Conservation (phyloP, 1,284 basidiomycete genomes). For the Ceratobasidium sp. region DNA sequence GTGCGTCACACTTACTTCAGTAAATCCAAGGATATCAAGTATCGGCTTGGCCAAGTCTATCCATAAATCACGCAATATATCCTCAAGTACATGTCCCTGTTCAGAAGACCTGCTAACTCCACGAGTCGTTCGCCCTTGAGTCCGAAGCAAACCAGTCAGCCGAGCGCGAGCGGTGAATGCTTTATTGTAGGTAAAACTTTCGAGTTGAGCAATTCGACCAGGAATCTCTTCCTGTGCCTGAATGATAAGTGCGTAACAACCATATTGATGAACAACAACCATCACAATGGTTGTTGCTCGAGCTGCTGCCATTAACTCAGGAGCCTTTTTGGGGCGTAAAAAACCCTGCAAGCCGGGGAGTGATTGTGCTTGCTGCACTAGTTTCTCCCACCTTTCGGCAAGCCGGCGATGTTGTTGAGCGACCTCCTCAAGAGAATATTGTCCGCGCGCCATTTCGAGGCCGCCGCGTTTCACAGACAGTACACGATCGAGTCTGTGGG, state of each 20-base stretch:
- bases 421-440: background rate
- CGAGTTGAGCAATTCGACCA: too few species aligned
- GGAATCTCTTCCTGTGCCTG: too few species aligned
- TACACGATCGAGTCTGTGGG: background rate
- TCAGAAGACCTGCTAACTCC: too few species aligned
- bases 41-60: background rate
- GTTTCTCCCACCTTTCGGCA: background rate
- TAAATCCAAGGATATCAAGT: slow-evolving; percentile 46
- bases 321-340: background rate
- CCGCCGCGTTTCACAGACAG: background rate
- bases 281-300: background rate
- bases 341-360: background rate
- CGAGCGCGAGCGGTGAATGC: too few species aligned
- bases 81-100: background rate
- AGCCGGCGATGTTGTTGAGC: background rate
- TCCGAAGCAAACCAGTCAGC: too few species aligned
- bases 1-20: too few species aligned
- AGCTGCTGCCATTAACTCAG: background rate
- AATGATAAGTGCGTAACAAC: background rate
- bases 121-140: too few species aligned
- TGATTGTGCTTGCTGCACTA: background rate
- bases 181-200: too few species aligned
- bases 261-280: background rate
- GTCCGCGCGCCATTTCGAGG: too few species aligned
- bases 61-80: background rate